A percentile compares a stretch with the other conserved stretches of the same genome.
Evolutionary conservation across 352 stramenopile genomes (phyloP).

Genomic region (Phytopythium ostracodes): DNA sequence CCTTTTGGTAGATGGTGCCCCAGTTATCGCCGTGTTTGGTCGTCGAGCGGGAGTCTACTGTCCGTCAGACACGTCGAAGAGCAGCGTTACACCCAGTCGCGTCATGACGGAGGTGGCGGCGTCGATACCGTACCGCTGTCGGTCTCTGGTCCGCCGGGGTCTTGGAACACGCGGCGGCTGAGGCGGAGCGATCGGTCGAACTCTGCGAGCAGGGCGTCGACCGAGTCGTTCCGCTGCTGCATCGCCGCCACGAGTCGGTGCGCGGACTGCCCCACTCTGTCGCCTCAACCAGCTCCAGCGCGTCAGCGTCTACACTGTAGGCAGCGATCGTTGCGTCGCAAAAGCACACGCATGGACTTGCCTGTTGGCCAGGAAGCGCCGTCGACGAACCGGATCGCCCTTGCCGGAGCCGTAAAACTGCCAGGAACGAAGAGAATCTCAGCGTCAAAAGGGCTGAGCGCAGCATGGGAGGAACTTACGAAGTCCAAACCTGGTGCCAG

Average conservation of each 20-base stretch:
- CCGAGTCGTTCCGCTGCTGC: slow-evolving; percentile 63
- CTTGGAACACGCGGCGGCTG: slow-evolving; percentile 65
- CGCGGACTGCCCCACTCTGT: slow-evolving; percentile 52
- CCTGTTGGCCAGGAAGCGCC: slow-evolving; percentile 68
- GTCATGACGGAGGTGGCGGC: neutral
- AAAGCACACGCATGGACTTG: slow-evolving; percentile 3
- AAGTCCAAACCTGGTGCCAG: slow-evolving; percentile 26
- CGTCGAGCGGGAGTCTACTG: neutral
- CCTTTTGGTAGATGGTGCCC: slow-evolving; percentile 36
- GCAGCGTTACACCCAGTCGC: neutral
- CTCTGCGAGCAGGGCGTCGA: slow-evolving; percentile 74
- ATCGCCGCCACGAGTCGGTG: slow-evolving; percentile 58
- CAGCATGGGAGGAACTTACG: neutral
- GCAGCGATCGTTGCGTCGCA: neutral
- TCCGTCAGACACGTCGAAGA: neutral
- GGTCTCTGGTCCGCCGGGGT: slow-evolving; percentile 22
- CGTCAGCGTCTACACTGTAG: neutral
- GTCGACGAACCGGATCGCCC: slow-evolving; percentile 43
- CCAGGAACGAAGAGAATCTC: neutral
- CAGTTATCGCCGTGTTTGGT: slow-evolving; percentile 27
- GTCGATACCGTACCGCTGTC: slow-evolving; percentile 24
- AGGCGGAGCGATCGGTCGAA: slow-evolving; percentile 66
- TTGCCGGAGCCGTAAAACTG: slow-evolving; percentile 70
- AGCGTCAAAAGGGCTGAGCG: neutral
- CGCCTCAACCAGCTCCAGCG: neutral